A percentile compares a stretch with the other conserved stretches of the same genome.
Evolutionary conservation across 345 rosid genomes (phyloP).

Genomic region (Eucalyptus pauciflora): DNA sequence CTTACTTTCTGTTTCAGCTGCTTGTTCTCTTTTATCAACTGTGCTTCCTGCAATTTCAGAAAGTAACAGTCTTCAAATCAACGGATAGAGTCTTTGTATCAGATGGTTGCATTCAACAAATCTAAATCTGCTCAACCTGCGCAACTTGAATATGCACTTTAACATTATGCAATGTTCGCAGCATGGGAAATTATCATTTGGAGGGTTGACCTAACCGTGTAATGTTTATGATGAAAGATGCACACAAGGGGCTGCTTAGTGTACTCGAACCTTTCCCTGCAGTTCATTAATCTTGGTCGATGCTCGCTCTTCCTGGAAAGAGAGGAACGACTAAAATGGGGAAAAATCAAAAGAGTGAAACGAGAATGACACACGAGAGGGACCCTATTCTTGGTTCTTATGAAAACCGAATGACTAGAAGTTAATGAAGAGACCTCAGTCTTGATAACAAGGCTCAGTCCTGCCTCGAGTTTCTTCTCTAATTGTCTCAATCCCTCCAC

Average conservation of each 20-base stretch:
- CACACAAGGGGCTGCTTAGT: background rate
- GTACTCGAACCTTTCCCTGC: background rate
- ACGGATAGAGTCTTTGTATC: background rate
- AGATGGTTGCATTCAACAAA: background rate
- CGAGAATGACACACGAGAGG: background rate
- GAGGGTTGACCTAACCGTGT: background rate
- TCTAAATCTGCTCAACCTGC: background rate
- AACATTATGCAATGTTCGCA: background rate
- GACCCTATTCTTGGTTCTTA: background rate
- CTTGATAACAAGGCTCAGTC: background rate
- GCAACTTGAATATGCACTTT: background rate
- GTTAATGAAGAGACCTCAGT: background rate
- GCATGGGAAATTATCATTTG: background rate
- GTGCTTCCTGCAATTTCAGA: background rate
- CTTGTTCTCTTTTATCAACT: background rate
- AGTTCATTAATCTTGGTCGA: background rate
- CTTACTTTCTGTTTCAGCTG: background rate
- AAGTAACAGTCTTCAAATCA: background rate
- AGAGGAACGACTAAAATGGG: background rate
- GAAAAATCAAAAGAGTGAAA: background rate
- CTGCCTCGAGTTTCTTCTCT: background rate
- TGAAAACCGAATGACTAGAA: background rate
- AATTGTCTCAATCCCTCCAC: constrained; percentile 4
- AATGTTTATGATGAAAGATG: background rate
- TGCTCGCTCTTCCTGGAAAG: background rate